Evolutionary conservation across 345 rosid species (phyloP).

Genomic region (Punica granatum): DNA sequence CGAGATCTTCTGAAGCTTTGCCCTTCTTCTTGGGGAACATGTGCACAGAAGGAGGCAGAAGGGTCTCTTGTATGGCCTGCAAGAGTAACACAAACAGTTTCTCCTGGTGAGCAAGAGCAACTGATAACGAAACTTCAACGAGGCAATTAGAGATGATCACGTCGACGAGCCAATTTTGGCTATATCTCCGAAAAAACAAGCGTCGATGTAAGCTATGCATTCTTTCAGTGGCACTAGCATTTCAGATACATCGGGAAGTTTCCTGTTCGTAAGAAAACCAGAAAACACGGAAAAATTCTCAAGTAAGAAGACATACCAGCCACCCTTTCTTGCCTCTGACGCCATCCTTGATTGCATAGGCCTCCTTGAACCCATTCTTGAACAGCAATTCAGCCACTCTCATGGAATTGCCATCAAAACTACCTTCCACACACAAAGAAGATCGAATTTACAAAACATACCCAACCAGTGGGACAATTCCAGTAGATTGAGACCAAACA

Average conservation of each 20-base stretch:
- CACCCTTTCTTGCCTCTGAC: constrained; percentile 85
- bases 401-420: constrained; percentile 81
- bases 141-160: too few species aligned
- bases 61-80: constrained; percentile 73
- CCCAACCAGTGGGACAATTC: background rate
- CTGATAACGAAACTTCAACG: background rate
- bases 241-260: background rate
- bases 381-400: constrained; percentile 64
- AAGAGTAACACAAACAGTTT: constrained; percentile 4
- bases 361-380: constrained; percentile 73
- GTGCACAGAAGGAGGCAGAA: constrained; percentile 73
- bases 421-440: constrained; percentile 56
- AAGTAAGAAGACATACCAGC: constrained; percentile 55
- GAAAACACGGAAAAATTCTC: background rate
- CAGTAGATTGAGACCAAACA: background rate
- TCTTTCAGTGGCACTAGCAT: background rate
- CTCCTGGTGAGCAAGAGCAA: background rate
- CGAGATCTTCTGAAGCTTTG: constrained; percentile 23
- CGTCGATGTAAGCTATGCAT: too few species aligned
- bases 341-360: constrained; percentile 76
- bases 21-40: constrained; percentile 36
- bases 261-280: background rate
- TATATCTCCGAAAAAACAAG: too few species aligned
- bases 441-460: constrained; percentile 5
- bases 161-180: too few species aligned